A percentile compares a stretch with the other conserved stretches of the same genome.
Conservation (phyloP, 306 rosid species). For the Lathyrus tuberosus region DNA sequence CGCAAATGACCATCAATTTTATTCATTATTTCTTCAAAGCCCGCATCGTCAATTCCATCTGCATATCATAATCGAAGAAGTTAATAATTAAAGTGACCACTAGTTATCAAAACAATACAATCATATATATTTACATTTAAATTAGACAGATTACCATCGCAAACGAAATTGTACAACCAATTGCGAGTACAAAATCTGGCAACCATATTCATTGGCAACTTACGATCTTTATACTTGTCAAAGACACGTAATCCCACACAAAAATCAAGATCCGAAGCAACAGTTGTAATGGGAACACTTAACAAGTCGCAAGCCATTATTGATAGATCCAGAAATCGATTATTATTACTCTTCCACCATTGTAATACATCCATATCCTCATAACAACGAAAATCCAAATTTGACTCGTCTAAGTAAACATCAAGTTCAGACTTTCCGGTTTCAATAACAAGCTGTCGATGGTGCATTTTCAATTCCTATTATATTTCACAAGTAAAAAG, state of each 20-base stretch:
- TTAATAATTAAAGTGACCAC: background rate
- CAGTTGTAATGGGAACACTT: background rate
- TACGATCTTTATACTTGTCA: background rate
- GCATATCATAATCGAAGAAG: slow-evolving; percentile 4
- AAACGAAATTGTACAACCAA: background rate
- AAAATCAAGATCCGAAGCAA: background rate
- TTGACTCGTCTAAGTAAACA: slow-evolving; percentile 7
- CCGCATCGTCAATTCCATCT: background rate
- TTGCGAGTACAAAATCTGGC: background rate
- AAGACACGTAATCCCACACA: background rate
- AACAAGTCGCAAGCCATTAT: slow-evolving; percentile 15
- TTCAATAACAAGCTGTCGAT: background rate
- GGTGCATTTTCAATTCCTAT: slow-evolving; percentile 13
- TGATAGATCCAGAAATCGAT: background rate
- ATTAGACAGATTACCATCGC: slow-evolving; percentile 1
- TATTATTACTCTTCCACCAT: background rate
- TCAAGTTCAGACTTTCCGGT: slow-evolving; percentile 13
- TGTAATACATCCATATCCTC: background rate
- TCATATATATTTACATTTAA: background rate
- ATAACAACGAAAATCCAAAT: slow-evolving; percentile 7
- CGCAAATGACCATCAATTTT: background rate
- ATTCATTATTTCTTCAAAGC: background rate
- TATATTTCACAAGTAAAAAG: slow-evolving; percentile 5
- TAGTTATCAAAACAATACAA: background rate
- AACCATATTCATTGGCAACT: background rate